Evolutionary conservation across 768 basidiomycete species (phyloP).

Genomic region (Amanita rubescens): DNA sequence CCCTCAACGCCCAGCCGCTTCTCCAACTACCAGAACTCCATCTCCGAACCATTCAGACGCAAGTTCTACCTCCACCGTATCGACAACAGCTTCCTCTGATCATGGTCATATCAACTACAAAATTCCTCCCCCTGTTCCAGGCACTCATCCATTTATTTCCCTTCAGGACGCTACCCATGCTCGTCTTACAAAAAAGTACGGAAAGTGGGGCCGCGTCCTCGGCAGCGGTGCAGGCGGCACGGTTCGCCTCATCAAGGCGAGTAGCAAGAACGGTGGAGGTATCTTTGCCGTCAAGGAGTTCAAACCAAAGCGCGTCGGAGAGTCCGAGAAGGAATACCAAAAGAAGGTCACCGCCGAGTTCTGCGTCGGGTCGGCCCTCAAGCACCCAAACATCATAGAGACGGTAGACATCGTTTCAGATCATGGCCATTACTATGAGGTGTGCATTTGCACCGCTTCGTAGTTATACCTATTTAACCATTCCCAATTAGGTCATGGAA

Average conservation of each 20-base stretch:
- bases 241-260: slow-evolving; percentile 89
- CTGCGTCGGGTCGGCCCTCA: slow-evolving; percentile 90
- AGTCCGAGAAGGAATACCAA: slow-evolving; percentile 96
- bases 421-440: slow-evolving; percentile 98
- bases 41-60: slow-evolving; percentile 7
- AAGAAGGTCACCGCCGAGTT: slow-evolving; percentile 99
- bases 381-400: slow-evolving; percentile 94
- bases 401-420: slow-evolving; percentile 98
- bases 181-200: slow-evolving; percentile 96
- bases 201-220: slow-evolving; percentile 95
- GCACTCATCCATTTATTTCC: slow-evolving; percentile 38
- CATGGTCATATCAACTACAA: slow-evolving; percentile 17
- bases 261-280: slow-evolving; percentile 69
- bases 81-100: slow-evolving; percentile 7
- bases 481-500: slow-evolving; percentile 82
- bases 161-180: slow-evolving; percentile 81
- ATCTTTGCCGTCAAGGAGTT: slow-evolving; percentile 99
- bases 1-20: slow-evolving; percentile 16
- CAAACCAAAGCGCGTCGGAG: slow-evolving; percentile 79
- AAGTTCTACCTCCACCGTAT: slow-evolving; percentile 17
- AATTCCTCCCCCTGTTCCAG: slow-evolving; percentile 15
- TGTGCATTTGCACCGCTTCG: slow-evolving; percentile 25
- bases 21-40: slow-evolving; percentile 9
- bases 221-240: slow-evolving; percentile 98
- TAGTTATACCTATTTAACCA: not conserved